Conservation (phyloP, 2,329 filamentous ascomycete species). For the Pezicula rhizophila region DNA sequence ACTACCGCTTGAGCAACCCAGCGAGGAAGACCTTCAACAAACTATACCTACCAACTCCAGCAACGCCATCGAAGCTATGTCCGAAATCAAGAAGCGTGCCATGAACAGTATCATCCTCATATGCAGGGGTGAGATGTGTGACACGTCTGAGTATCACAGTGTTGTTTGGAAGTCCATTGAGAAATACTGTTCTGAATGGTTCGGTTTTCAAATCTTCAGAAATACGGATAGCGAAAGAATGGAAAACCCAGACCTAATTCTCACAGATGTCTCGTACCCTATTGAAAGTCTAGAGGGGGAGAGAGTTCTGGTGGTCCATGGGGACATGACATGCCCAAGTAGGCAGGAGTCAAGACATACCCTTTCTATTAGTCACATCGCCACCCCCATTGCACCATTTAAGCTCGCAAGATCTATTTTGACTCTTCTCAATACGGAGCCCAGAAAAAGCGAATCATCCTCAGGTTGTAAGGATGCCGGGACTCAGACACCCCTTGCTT, state of each 20-base stretch:
- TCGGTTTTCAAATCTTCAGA: conserved; percentile 15
- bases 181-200: conserved; percentile 23
- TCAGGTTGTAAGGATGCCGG: conserved; percentile 4
- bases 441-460: background rate
- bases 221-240: background rate
- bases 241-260: conserved; percentile 12
- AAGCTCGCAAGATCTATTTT: conserved; percentile 21
- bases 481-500: conserved; percentile 20
- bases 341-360: conserved; percentile 1
- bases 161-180: conserved; percentile 19
- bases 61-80: conserved; percentile 8
- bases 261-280: conserved; percentile 11
- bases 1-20: conserved; percentile 28
- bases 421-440: conserved; percentile 11
- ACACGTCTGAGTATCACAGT: conserved; percentile 3
- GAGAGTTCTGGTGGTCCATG: conserved; percentile 16
- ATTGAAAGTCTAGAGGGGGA: conserved; percentile 2
- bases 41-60: background rate
- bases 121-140: background rate
- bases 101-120: conserved; percentile 14
- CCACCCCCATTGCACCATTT: conserved; percentile 19
- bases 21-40: background rate
- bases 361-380: conserved; percentile 11
- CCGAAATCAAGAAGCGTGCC: conserved; percentile 9
- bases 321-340: conserved; percentile 8